These are phyloP conservation scores for Neurospora sp. DNA, from an alignment of 495 filamentous ascomycete species.

Conservation along the genomic window DNA sequence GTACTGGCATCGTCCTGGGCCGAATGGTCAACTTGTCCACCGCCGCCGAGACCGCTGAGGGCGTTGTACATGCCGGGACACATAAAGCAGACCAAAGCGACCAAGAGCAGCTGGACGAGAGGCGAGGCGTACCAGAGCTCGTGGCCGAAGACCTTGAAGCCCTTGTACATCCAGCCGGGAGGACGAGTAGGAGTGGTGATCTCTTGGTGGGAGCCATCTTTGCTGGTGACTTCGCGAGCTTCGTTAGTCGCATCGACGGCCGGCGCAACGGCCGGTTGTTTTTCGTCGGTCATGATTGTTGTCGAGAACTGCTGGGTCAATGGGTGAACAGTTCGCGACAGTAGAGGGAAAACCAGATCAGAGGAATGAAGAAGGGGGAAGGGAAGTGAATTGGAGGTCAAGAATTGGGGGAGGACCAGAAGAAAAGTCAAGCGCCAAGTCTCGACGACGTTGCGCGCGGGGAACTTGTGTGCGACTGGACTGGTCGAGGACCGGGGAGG, in stretches of 20 bases:
- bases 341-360: no score
- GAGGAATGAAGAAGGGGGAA: conserved; percentile 5
- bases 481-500: background rate
- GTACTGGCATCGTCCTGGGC: conserved; percentile 62
- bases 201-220: background rate
- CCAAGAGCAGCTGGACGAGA: conserved; percentile 60
- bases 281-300: conserved; percentile 7
- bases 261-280: conserved; percentile 2
- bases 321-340: background rate
- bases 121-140: conserved; percentile 69
- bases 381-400: background rate
- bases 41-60: conserved; percentile 63
- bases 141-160: conserved; percentile 42
- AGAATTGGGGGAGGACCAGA: conserved; percentile 1
- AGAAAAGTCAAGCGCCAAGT: background rate
- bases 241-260: background rate
- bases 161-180: conserved; percentile 62
- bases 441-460: background rate
- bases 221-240: background rate
- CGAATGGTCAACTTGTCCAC: conserved; percentile 52
- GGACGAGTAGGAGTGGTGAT: conserved; percentile 18
- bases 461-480: background rate
- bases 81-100: conserved; percentile 80
- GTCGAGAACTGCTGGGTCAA: background rate
- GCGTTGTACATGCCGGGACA: conserved; percentile 86